These are phyloP conservation scores for Ambrosiella xylebori DNA, from an alignment of 2,329 filamentous ascomycete species.

Conservation along the genomic window DNA sequence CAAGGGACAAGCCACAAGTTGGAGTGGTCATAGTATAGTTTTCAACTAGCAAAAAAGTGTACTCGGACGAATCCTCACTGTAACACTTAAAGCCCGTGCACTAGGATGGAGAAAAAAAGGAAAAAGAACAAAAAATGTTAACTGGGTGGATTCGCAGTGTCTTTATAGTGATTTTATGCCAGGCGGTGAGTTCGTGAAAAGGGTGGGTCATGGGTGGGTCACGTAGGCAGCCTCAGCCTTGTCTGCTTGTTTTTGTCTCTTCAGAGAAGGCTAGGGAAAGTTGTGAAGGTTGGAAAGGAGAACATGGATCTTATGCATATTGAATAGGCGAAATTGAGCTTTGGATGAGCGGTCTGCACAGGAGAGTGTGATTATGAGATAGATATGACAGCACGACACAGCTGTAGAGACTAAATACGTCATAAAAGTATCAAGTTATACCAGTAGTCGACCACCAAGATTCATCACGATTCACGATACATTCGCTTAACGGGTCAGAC, in stretches of 20 bases:
- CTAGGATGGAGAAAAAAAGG: conserved; percentile 35
- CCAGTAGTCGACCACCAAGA: too few relatives aligned
- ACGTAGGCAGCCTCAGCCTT: not conserved
- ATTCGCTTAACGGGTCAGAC: too few relatives aligned
- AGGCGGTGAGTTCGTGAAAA: conserved; percentile 9
- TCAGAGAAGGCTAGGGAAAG: not conserved
- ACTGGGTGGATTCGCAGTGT: conserved; percentile 11
- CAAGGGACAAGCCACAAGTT: conserved; percentile 44
- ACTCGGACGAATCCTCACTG: conserved; percentile 65
- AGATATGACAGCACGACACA: too few relatives aligned
- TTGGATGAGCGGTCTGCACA: too few relatives aligned
- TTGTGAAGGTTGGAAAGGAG: not conserved
- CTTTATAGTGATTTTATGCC: conserved; percentile 21
- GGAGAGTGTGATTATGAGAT: too few relatives aligned
- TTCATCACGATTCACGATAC: too few relatives aligned
- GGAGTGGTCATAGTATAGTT: conserved; percentile 61
- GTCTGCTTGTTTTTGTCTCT: not conserved
- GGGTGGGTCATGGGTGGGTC: not conserved
- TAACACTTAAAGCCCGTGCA: conserved; percentile 62
- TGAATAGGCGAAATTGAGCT: too few relatives aligned
- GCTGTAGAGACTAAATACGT: too few relatives aligned
- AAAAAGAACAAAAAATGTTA: conserved; percentile 21
- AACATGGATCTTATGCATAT: not conserved
- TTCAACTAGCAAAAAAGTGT: conserved; percentile 72
- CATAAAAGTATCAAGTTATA: too few relatives aligned